These are phyloP conservation scores for Suillus subaureus DNA, from an alignment of 768 basidiomycete species.

Conservation along the genomic window DNA sequence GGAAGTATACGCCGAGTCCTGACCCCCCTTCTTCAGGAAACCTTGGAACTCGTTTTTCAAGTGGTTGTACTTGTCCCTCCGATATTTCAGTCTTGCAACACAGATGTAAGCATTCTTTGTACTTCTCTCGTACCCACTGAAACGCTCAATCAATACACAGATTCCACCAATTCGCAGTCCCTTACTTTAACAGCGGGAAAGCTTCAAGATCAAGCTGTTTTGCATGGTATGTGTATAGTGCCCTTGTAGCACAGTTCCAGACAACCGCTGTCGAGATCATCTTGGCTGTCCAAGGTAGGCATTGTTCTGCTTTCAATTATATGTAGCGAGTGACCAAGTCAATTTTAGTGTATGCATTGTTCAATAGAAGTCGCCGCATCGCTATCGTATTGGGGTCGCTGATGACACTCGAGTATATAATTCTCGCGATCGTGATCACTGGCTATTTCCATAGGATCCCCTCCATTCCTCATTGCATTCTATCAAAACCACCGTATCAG, in stretches of 20 bases:
- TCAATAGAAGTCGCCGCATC: constrained; percentile 36
- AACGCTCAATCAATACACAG: background rate
- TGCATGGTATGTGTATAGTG: constrained; percentile 22
- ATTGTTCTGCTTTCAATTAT: background rate
- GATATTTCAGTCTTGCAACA: constrained; percentile 6
- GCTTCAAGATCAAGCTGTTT: constrained; percentile 17
- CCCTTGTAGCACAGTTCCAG: constrained; percentile 17
- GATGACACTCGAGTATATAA: constrained; percentile 4
- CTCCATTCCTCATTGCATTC: constrained; percentile 5
- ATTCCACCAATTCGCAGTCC: constrained; percentile 10
- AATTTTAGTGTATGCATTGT: constrained; percentile 27
- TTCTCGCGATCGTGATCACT: constrained; percentile 29
- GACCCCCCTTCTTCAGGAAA: constrained; percentile 13
- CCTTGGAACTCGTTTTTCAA: constrained; percentile 19
- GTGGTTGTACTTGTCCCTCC: constrained; percentile 20
- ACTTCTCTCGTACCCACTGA: background rate
- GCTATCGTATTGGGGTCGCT: constrained; percentile 13
- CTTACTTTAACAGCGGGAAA: constrained; percentile 14
- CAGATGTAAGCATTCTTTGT: constrained; percentile 2
- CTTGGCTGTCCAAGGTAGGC: constrained; percentile 29
- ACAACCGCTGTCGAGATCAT: constrained; percentile 23
- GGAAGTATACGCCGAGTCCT: background rate
- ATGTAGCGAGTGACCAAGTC: background rate
- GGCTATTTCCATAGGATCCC: constrained; percentile 28
- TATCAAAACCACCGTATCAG: constrained; percentile 1